These are phyloP conservation scores for Quaeritorhiza haematococci DNA, from an alignment of 371 early-diverging fungal species.

Conservation along the genomic window DNA sequence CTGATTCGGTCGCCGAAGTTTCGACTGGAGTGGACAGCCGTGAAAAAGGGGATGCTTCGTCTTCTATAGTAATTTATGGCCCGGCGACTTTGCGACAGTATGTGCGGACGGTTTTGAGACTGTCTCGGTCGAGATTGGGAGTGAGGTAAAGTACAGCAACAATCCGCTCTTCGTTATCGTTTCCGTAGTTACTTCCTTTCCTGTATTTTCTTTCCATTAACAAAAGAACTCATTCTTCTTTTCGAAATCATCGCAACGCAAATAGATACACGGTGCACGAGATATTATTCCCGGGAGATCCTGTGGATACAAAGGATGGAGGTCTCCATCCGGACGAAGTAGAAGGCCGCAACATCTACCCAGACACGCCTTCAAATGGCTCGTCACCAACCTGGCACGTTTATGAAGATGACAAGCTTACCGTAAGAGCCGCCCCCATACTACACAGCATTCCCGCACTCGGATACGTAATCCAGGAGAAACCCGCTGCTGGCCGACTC, in stretches of 20 bases:
- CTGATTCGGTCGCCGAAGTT: neutral
- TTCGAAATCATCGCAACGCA: neutral
- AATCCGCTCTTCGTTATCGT: no score
- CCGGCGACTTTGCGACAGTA: constrained; percentile 46
- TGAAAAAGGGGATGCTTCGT: neutral
- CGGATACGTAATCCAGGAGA: constrained; percentile 49
- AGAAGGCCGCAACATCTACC: constrained; percentile 25
- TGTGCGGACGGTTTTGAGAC: constrained; percentile 42
- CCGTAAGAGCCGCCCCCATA: constrained; percentile 41
- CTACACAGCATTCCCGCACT: constrained; percentile 50
- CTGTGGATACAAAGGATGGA: constrained; percentile 9
- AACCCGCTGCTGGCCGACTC: constrained; percentile 37
- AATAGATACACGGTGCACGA: constrained; percentile 46
- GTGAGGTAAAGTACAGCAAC: no score
- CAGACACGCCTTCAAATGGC: neutral
- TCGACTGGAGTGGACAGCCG: constrained; percentile 23
- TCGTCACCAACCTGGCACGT: neutral
- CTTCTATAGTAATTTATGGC: constrained; percentile 50
- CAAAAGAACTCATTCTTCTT: neutral
- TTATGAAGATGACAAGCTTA: constrained; percentile 9
- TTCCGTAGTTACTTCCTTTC: no score
- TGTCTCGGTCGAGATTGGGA: constrained; percentile 36
- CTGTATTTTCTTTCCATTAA: neutral
- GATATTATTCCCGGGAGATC: constrained; percentile 23
- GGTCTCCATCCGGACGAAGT: constrained; percentile 41